phyloP scores from a whole-genome alignment of 257 asterid species.

The Solanum chiquidenum region DNA sequence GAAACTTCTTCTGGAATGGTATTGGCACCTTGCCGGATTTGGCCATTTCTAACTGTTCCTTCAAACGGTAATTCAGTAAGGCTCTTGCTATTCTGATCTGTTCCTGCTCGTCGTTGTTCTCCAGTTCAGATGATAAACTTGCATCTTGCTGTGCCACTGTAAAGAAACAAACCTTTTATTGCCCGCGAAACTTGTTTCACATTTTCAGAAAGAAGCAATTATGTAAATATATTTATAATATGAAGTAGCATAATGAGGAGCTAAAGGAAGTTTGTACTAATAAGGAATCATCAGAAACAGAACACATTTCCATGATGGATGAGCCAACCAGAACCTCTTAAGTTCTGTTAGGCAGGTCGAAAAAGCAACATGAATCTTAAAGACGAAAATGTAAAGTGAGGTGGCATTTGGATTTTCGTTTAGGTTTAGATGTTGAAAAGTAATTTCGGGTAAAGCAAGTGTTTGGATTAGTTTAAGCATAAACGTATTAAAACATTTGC shows the following conservation, averaged over 20 bases:
- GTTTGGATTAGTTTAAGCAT: not conserved
- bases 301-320: not conserved
- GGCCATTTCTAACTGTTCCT: slow-evolving; percentile 17
- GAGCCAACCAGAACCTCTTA: not conserved
- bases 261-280: not conserved
- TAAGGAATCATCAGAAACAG: not conserved
- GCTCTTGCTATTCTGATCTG: slow-evolving; percentile 70
- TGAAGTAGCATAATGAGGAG: not conserved
- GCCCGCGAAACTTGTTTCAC: not conserved
- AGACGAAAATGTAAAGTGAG: not conserved
- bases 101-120: slow-evolving; percentile 63
- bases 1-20: slow-evolving; percentile 33
- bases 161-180: not conserved
- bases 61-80: slow-evolving; percentile 42
- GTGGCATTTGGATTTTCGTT: not conserved
- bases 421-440: not conserved
- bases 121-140: slow-evolving; percentile 37
- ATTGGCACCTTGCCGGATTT: slow-evolving; percentile 11
- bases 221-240: not conserved
- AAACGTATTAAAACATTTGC: not conserved
- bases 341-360: not conserved
- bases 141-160: slow-evolving; percentile 68
- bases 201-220: not conserved
- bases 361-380: not conserved
- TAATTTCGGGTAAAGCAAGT: not conserved